Evolutionary conservation across 192 early-diverging fungal species (phyloP).

Genomic region (Gryganskiella cystojenkinii): DNA sequence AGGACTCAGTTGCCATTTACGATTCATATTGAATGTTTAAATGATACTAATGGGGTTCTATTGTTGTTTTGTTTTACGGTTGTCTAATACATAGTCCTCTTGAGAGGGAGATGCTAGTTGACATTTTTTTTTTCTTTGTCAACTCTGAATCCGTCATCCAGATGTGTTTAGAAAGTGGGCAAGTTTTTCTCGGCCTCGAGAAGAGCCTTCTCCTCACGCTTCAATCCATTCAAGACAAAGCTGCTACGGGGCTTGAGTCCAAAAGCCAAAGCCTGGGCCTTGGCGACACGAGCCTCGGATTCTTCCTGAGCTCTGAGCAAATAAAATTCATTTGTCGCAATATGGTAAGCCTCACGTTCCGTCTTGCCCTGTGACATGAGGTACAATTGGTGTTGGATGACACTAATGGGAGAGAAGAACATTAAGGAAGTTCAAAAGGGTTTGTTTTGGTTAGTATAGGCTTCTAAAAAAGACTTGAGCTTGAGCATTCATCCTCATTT

Average conservation of each 20-base stretch:
- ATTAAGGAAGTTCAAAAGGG: not conserved
- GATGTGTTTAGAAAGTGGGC: conserved; percentile 24
- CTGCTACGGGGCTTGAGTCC: conserved; percentile 50
- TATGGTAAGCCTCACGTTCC: conserved; percentile 82
- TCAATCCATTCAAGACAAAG: conserved; percentile 49
- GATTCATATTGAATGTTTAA: no score
- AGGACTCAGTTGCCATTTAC: no score
- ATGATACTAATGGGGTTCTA: no score
- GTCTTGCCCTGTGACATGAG: conserved; percentile 76
- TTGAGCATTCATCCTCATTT: not conserved
- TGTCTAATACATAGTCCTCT: no score
- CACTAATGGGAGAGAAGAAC: conserved; percentile 59
- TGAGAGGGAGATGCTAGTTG: no score
- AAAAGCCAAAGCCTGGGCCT: conserved; percentile 64
- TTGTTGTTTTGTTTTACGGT: no score
- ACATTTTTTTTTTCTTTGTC: no score
- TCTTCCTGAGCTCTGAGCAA: conserved; percentile 82
- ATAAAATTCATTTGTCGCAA: conserved; percentile 86
- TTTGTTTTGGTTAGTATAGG: no score
- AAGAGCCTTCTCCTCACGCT: conserved; percentile 46
- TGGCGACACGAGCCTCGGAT: conserved; percentile 69
- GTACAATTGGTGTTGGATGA: conserved; percentile 87
- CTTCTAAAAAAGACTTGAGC: not conserved
- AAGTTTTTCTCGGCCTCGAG: conserved; percentile 33
- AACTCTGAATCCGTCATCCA: no score